Percentiles rank a stretch among this genome's conserved stretches.
These are phyloP conservation scores for Colletotrichum melonis DNA, from an alignment of 2,329 filamentous ascomycete genomes.

Conservation along the genomic window DNA sequence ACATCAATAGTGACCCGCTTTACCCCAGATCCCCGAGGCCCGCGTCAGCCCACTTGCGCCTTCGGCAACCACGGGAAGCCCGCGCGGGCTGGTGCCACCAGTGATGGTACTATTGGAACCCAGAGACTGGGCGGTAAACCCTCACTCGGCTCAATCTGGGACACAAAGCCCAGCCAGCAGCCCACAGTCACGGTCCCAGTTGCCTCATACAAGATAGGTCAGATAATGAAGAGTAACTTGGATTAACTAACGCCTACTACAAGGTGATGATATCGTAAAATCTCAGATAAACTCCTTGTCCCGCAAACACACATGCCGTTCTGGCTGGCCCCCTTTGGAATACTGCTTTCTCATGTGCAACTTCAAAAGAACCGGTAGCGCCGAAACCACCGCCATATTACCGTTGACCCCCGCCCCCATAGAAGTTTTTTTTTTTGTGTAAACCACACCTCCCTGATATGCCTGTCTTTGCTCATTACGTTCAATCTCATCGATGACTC, in stretches of 20 bases:
- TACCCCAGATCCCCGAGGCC: constrained; percentile 27
- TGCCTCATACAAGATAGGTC: too few species aligned
- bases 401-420: neutral
- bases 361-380: constrained; percentile 6
- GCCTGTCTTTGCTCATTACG: constrained; percentile 4
- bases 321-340: neutral
- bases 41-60: neutral
- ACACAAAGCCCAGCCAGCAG: too few species aligned
- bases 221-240: neutral
- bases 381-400: neutral
- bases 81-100: neutral
- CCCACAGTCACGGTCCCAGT: too few species aligned
- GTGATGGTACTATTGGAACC: neutral
- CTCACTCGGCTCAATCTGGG: too few species aligned
- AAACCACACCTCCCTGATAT: constrained; percentile 16
- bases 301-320: neutral
- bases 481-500: neutral
- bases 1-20: constrained; percentile 16
- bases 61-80: neutral
- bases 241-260: constrained; percentile 1
- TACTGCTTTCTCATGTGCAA: neutral
- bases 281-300: neutral
- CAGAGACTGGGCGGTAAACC: neutral
- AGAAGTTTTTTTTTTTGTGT: constrained; percentile 13
- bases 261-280: neutral